Conservation (phyloP, 2,329 filamentous ascomycete species). For the Stachybotrys elegans region DNA sequence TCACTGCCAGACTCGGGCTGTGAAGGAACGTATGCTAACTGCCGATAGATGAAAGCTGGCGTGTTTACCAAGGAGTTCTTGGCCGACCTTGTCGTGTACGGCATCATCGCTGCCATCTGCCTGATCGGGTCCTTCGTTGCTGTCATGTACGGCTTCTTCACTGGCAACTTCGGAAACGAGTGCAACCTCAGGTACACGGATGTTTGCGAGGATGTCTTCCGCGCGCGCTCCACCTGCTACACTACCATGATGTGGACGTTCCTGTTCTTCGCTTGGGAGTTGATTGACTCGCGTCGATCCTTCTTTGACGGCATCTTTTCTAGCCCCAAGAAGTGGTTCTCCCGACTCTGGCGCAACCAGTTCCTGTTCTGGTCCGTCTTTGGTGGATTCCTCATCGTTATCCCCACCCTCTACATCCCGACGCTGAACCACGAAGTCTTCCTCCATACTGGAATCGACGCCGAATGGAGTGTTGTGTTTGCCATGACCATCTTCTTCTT, state of each 20-base stretch:
- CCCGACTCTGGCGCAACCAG: slow-evolving; percentile 49
- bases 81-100: slow-evolving; percentile 58
- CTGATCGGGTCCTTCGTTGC: slow-evolving; percentile 53
- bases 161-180: slow-evolving; percentile 50
- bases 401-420: slow-evolving; percentile 63
- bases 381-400: slow-evolving; percentile 50
- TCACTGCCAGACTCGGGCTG: neutral
- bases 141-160: slow-evolving; percentile 49
- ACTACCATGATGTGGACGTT: slow-evolving; percentile 64
- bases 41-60: slow-evolving; percentile 34
- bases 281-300: slow-evolving; percentile 58
- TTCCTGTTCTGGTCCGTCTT: slow-evolving; percentile 47
- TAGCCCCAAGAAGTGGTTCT: slow-evolving; percentile 48
- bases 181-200: slow-evolving; percentile 51
- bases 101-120: slow-evolving; percentile 57
- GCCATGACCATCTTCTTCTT: slow-evolving; percentile 58
- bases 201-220: slow-evolving; percentile 54
- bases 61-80: slow-evolving; percentile 63
- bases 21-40: neutral
- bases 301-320: slow-evolving; percentile 56
- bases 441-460: slow-evolving; percentile 58
- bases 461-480: slow-evolving; percentile 68
- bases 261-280: slow-evolving; percentile 65
- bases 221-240: slow-evolving; percentile 61
- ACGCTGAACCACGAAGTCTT: slow-evolving; percentile 61